phyloP scores from a whole-genome alignment of 2,329 filamentous ascomycete genomes.

The Bipolaris zeicola region DNA sequence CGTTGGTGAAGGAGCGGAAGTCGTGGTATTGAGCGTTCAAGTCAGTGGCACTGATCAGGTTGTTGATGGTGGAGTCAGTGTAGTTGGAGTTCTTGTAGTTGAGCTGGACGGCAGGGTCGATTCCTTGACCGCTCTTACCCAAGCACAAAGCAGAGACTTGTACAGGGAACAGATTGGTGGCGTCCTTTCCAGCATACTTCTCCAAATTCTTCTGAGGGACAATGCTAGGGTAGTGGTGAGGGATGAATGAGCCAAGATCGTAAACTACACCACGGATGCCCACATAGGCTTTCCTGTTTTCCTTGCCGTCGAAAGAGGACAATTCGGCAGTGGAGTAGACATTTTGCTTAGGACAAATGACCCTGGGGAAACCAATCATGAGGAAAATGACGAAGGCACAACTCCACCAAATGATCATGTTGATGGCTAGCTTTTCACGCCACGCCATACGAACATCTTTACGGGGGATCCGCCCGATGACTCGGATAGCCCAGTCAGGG shows the following conservation, averaged over 20 bases:
- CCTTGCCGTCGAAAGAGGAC: conserved; percentile 72
- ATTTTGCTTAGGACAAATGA: conserved; percentile 91
- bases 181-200: conserved; percentile 85
- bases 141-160: conserved; percentile 92
- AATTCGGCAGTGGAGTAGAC: conserved; percentile 84
- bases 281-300: conserved; percentile 68
- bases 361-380: conserved; percentile 80
- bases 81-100: conserved; percentile 82
- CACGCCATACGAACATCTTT: conserved; percentile 92
- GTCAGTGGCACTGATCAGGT: conserved; percentile 69
- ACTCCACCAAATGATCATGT: conserved; percentile 91
- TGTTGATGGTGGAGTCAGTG: conserved; percentile 63
- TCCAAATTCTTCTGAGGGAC: conserved; percentile 66
- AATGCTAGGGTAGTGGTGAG: conserved; percentile 77
- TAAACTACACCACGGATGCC: conserved; percentile 90
- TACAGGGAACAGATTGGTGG: conserved; percentile 87
- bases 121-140: conserved; percentile 67
- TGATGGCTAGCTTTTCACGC: conserved; percentile 98
- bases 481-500: conserved; percentile 80
- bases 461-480: conserved; percentile 81
- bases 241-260: conserved; percentile 74
- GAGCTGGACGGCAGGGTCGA: conserved; percentile 76
- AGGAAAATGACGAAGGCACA: conserved; percentile 83
- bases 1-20: conserved; percentile 83
- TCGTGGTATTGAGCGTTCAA: conserved; percentile 84